Percentiles rank a stretch among this genome's conserved stretches.
Evolutionary conservation across 225 moss, liverwort and hornwort species (phyloP).

Genomic region (Climacium dendroides): DNA sequence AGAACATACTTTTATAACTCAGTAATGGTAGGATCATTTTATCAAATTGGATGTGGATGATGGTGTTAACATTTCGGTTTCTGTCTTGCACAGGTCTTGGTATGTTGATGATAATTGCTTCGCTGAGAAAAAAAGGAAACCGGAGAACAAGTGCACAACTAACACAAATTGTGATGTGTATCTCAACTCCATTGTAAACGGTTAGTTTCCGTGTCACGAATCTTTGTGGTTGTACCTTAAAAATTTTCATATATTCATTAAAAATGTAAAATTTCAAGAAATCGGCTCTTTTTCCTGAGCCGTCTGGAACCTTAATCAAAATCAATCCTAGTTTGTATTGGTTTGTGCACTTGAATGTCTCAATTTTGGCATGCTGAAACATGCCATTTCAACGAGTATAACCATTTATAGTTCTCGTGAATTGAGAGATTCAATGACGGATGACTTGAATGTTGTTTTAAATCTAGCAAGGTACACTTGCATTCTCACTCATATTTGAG

Average conservation of each 20-base stretch:
- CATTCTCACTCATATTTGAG: background rate
- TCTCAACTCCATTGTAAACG: background rate
- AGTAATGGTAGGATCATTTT: background rate
- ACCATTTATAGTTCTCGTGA: background rate
- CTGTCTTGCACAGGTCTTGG: background rate
- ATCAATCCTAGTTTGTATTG: background rate
- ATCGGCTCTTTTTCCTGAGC: background rate
- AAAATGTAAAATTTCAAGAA: background rate
- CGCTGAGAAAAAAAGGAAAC: background rate
- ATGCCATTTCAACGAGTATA: background rate
- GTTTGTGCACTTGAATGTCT: background rate
- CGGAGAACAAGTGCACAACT: conserved; percentile 3
- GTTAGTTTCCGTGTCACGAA: background rate
- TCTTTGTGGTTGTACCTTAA: background rate
- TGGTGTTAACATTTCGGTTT: background rate
- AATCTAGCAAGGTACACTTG: background rate
- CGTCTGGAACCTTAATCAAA: background rate
- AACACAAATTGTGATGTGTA: background rate
- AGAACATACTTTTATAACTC: background rate
- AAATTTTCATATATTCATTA: background rate
- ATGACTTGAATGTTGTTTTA: background rate
- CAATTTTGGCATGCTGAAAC: background rate
- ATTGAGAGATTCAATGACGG: background rate
- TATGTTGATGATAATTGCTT: conserved; percentile 25
- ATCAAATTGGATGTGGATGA: background rate